Base-by-base conservation (phyloP, 1,284 basidiomycete species). In the Fomitopsis palustris region DNA sequence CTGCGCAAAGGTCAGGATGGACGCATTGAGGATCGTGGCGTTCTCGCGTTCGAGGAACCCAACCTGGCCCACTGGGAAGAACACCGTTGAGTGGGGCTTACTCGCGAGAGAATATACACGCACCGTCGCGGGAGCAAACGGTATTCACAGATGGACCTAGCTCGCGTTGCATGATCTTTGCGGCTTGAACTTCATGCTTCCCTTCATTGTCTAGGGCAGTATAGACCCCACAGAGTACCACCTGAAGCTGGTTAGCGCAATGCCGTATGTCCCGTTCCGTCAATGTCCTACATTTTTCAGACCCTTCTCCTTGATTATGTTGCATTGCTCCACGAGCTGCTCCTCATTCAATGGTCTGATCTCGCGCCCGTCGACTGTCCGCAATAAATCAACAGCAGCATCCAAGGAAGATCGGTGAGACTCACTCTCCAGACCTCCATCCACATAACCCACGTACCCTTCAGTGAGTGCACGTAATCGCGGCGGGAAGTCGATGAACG, bases 21-120 rank as follows among this genome's bases (percentile, higher is more conserved):
- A 81, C 4, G 84, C 82, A 65, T 87, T 87, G 61, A 86, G 75
- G 54, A 87, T 84, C n/a, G 82, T 70, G 0, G 85, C 84, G 59
- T 87, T 86, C 69, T 86, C 85, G 38, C 85, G 78, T 64, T 85
- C 82, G 17, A 86, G 72, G 54, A 86, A 75, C 53, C 84, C 83
- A 55, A 84, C 74, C 60, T 81, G 79, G 9, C 80, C 82, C 53
- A 84, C 82, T 81, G 56, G 2, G 51, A n/a, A n/a, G 47, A 47
- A 23, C 41, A 19, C 31, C 14, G 35, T 45, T 49, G 4, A 25
- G 43, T 29, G 21, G 21, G 49, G 10, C n/a, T 17, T 16, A 1
- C 17, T 8, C 23, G 23, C 3, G 14, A n/a, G 33, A 31, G 17
- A 16, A 25, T 8, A 3, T n/a, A 16, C 16, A 62, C 66, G 39